A percentile compares a stretch with the other conserved stretches of the same genome.
These are phyloP conservation scores for Lodderomyces theae DNA, from an alignment of 1,139 yeast genomes.

Conservation along the genomic window DNA sequence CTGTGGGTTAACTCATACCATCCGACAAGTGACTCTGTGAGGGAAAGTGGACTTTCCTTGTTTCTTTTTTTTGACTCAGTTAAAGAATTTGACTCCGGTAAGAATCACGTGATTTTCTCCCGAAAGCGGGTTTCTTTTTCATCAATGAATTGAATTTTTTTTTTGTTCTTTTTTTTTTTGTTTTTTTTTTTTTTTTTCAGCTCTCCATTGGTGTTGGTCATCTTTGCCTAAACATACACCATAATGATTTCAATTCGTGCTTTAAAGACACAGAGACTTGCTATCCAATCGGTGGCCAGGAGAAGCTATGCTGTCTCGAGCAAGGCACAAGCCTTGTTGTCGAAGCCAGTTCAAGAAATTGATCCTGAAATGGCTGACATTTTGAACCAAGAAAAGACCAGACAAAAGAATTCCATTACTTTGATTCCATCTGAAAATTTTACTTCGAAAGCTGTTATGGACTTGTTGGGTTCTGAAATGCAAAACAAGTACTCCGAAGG, in stretches of 20 bases:
- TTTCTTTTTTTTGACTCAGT: too few species aligned
- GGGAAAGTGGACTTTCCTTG: background rate
- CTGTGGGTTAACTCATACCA: constrained; percentile 18
- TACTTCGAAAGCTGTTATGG: constrained; percentile 93
- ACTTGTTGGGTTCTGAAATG: constrained; percentile 92
- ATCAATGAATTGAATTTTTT: too few species aligned
- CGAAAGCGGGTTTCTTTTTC: background rate
- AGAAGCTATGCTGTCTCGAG: constrained; percentile 48
- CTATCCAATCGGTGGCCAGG: background rate
- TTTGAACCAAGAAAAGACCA: constrained; percentile 65
- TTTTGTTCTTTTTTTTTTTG: background rate
- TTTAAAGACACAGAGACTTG: background rate
- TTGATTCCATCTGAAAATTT: constrained; percentile 94
- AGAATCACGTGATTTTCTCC: constrained; percentile 3
- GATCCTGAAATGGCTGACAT: constrained; percentile 88
- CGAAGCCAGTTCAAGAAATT: constrained; percentile 60
- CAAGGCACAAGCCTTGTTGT: constrained; percentile 51
- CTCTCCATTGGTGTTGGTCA: background rate
- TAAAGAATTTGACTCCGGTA: constrained; percentile 3
- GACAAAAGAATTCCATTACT: constrained; percentile 89
- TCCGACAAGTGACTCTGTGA: background rate
- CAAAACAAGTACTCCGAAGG: constrained; percentile 99
- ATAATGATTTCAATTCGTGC: constrained; percentile 6
- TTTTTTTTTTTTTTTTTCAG: constrained; percentile 1
- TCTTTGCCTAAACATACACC: background rate